Evolutionary conservation across 768 basidiomycete genomes (phyloP).

Genomic region (Psilocybe tampanensis): DNA sequence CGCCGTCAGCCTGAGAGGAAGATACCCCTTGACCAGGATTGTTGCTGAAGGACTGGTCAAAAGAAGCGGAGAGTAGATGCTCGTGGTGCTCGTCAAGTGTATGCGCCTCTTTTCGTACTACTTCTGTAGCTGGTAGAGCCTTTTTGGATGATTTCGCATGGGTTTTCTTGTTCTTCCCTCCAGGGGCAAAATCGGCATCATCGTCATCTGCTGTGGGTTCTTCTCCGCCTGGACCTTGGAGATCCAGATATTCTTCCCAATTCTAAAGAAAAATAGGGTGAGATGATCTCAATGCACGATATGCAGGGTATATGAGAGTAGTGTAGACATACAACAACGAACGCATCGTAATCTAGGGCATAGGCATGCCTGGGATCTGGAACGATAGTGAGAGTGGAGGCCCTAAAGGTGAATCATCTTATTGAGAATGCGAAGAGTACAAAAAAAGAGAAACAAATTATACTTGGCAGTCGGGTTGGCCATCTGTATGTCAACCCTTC

Average conservation of each 20-base stretch:
- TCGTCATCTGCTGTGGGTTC: constrained; percentile 29
- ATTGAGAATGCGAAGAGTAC: background rate
- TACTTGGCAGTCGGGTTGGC: constrained; percentile 66
- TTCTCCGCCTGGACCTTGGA: constrained; percentile 34
- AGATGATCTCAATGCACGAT: background rate
- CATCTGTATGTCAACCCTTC: constrained; percentile 36
- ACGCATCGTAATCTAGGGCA: constrained; percentile 63
- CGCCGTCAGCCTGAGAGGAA: constrained; percentile 57
- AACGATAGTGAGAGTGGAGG: constrained; percentile 53
- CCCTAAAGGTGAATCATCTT: constrained; percentile 30
- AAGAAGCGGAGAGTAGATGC: constrained; percentile 64
- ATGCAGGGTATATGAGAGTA: background rate
- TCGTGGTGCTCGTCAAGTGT: constrained; percentile 76
- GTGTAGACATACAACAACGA: constrained; percentile 54
- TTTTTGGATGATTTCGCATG: constrained; percentile 26
- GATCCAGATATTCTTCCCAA: constrained; percentile 64
- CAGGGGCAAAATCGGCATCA: constrained; percentile 56
- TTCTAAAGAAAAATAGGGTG: constrained; percentile 38
- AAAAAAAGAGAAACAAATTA: background rate
- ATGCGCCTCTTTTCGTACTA: constrained; percentile 52
- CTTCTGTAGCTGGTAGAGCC: constrained; percentile 40
- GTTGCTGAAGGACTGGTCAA: constrained; percentile 57
- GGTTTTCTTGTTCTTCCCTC: constrained; percentile 16
- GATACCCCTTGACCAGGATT: constrained; percentile 35
- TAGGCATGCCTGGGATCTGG: constrained; percentile 51